Evolutionary conservation across 352 stramenopile species (phyloP).

Genomic region (Pythium folliculosum): DNA sequence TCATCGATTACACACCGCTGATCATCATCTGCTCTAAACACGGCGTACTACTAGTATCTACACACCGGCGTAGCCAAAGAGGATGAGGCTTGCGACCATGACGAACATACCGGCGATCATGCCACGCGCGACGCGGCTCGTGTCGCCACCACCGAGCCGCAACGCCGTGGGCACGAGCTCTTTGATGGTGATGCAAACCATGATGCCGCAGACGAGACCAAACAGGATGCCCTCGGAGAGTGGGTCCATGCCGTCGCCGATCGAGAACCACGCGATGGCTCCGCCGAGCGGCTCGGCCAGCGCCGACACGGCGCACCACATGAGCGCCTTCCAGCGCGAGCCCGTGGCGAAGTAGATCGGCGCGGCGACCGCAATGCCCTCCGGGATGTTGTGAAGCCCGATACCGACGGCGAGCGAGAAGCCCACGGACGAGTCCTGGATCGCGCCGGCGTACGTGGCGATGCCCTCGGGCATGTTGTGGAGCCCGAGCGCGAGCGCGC

Average conservation of each 20-base stretch:
- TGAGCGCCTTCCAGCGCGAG: constrained; percentile 91
- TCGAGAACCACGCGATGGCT: constrained; percentile 75
- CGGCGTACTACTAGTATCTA: no score
- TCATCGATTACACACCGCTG: no score
- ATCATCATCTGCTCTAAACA: no score
- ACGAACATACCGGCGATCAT: constrained; percentile 81
- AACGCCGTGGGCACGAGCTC: constrained; percentile 91
- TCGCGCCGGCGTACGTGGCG: constrained; percentile 92
- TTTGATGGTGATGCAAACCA: constrained; percentile 86
- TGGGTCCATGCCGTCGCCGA: constrained; percentile 59
- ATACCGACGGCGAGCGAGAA: constrained; percentile 93
- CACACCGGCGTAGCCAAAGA: constrained; percentile 82
- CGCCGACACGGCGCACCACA: constrained; percentile 89
- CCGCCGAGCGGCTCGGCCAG: constrained; percentile 86
- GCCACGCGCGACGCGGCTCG: constrained; percentile 79
- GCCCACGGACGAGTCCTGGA: constrained; percentile 90
- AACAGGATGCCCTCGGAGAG: constrained; percentile 81
- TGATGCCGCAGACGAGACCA: constrained; percentile 91
- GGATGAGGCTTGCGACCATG: constrained; percentile 86
- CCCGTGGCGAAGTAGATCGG: constrained; percentile 97
- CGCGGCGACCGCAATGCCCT: constrained; percentile 94
- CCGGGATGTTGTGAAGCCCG: constrained; percentile 96
- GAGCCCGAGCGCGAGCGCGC: constrained; percentile 89
- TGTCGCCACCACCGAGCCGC: constrained; percentile 86
- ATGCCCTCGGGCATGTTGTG: constrained; percentile 97